A percentile compares a stretch with the other conserved stretches of the same genome.
phyloP scores from a whole-genome alignment of 768 basidiomycete species.

The Mycena floridula region DNA sequence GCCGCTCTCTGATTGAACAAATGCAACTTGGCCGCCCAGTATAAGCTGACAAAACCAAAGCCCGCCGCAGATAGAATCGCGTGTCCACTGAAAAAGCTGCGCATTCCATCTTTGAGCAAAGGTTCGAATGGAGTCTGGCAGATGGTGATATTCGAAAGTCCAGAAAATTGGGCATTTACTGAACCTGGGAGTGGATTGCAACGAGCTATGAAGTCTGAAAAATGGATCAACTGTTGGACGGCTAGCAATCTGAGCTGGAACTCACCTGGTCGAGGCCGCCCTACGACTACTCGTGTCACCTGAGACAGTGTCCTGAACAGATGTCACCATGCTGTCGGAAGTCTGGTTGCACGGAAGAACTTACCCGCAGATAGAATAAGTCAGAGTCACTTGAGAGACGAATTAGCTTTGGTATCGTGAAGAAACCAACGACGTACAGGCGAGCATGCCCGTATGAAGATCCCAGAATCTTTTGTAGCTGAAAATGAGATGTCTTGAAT shows the following conservation, averaged over 20 bases:
- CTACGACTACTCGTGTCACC: slow-evolving; percentile 13
- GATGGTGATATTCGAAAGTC: slow-evolving; percentile 16
- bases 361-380: no score
- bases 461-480: no score
- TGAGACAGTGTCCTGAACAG: slow-evolving; percentile 11
- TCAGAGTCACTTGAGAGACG: slow-evolving; percentile 14
- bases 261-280: slow-evolving; percentile 17
- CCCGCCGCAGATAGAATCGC: slow-evolving; percentile 16
- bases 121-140: slow-evolving; percentile 13
- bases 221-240: background rate
- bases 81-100: slow-evolving; percentile 22
- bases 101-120: slow-evolving; percentile 18
- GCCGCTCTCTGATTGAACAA: slow-evolving; percentile 14
- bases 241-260: no score
- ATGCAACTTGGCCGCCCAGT: slow-evolving; percentile 18
- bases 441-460: no score
- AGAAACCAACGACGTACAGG: no score
- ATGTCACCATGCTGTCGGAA: no score
- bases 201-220: slow-evolving; percentile 16
- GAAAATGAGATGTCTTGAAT: no score
- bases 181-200: slow-evolving; percentile 15
- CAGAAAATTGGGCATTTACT: slow-evolving; percentile 13
- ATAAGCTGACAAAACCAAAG: slow-evolving; percentile 14
- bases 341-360: no score
- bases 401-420: no score